Conservation (phyloP, 305 asterid species). For the Ilex paraguariensis region DNA sequence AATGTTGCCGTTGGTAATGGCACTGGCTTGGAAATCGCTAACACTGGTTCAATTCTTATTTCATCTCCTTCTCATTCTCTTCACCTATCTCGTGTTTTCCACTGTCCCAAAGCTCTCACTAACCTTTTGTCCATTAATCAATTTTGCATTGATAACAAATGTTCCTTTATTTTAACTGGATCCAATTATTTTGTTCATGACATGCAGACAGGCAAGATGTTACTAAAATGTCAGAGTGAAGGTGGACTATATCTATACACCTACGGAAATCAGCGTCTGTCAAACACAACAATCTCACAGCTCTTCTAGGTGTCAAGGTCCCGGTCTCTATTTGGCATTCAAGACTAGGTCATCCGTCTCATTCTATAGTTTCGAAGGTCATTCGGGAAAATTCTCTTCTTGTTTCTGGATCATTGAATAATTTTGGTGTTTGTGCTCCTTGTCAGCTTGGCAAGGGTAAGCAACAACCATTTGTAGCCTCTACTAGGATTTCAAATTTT, state of each 20-base stretch:
- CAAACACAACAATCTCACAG: too few relatives aligned
- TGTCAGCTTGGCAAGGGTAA: too few relatives aligned
- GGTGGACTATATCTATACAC: not conserved
- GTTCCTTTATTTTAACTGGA: not conserved
- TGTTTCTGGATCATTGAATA: not conserved
- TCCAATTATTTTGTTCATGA: not conserved
- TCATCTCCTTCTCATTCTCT: not conserved
- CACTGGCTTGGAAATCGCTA: not conserved
- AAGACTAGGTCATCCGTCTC: not conserved
- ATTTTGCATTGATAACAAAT: not conserved
- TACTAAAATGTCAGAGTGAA: not conserved
- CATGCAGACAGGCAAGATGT: not conserved
- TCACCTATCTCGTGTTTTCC: not conserved
- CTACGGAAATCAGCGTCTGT: not conserved
- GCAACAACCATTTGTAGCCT: too few relatives aligned
- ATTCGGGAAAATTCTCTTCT: not conserved
- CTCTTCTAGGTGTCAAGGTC: not conserved
- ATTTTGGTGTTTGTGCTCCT: too few relatives aligned
- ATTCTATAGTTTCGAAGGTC: not conserved
- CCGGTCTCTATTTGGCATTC: not conserved
- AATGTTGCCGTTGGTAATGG: not conserved
- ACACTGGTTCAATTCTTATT: not conserved
- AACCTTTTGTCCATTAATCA: too few relatives aligned
- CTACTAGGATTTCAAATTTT: too few relatives aligned
- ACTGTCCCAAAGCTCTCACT: too few relatives aligned